A percentile compares a stretch with the other conserved stretches of the same genome.
These are phyloP conservation scores for Vanrija sp. DNA, from an alignment of 1,284 basidiomycete genomes.

Conservation along the genomic window DNA sequence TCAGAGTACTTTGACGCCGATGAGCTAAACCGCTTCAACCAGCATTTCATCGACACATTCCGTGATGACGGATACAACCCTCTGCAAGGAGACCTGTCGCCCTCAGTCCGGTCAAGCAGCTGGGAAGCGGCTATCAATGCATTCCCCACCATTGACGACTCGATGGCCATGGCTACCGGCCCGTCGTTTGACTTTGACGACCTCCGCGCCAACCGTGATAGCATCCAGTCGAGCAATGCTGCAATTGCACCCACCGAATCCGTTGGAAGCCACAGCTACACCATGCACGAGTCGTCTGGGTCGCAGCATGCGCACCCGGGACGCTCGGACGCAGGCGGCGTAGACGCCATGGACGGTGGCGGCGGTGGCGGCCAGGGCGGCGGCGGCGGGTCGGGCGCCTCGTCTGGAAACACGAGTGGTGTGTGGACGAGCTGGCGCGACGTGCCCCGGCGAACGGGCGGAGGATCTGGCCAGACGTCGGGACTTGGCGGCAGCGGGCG, in stretches of 20 bases:
- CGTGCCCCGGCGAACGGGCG: neutral
- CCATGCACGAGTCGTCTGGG: neutral
- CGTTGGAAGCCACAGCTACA: neutral
- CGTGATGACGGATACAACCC: no score
- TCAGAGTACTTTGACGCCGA: neutral
- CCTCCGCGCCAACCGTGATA: constrained; percentile 1
- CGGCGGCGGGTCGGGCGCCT: no score
- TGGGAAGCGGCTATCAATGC: constrained; percentile 35
- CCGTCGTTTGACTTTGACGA: neutral
- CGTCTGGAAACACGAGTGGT: neutral
- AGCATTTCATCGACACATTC: no score
- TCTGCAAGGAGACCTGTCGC: neutral
- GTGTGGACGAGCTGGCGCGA: constrained; percentile 8
- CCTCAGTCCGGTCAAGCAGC: constrained; percentile 8
- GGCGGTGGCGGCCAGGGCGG: no score
- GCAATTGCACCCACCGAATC: constrained; percentile 6
- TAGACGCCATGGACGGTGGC: neutral
- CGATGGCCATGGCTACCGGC: neutral
- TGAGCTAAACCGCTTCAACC: no score
- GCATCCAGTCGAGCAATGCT: constrained; percentile 1
- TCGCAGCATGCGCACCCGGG: neutral
- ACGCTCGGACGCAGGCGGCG: neutral
- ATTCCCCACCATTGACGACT: constrained; percentile 26
- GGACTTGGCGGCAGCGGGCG: neutral
- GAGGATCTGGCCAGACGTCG: neutral